Conservation (phyloP, 169 alveolate genomes). For the Eimeria tenella region DNA sequence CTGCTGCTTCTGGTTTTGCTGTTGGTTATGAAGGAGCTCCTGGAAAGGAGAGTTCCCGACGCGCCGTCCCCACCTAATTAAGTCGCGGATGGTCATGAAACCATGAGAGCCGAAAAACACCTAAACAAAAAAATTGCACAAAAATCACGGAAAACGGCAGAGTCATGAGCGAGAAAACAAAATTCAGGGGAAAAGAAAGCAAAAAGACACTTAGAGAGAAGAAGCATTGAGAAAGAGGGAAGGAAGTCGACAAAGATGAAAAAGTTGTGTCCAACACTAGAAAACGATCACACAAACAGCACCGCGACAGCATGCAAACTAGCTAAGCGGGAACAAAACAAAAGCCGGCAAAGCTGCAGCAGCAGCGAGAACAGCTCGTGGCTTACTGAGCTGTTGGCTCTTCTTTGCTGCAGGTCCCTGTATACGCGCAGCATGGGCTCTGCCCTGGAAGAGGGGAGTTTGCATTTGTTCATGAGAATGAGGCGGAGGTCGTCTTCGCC, state of each 20-base stretch:
- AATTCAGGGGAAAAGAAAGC: too few species aligned
- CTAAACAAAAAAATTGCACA: conserved; percentile 52
- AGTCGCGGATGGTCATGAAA: conserved; percentile 98
- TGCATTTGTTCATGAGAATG: conserved; percentile 96
- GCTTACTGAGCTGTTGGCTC: conserved; percentile 88
- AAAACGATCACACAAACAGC: too few species aligned
- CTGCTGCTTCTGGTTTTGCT: conserved; percentile 37
- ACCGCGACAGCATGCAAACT: too few species aligned
- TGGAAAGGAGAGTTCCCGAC: conserved; percentile 86
- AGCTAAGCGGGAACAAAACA: neutral
- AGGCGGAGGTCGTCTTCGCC: conserved; percentile 94
- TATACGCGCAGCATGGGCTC: conserved; percentile 95
- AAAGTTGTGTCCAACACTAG: too few species aligned
- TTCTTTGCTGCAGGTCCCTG: conserved; percentile 92
- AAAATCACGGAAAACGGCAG: neutral
- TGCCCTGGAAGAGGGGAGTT: conserved; percentile 95
- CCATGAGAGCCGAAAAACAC: conserved; percentile 86
- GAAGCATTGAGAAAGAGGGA: neutral
- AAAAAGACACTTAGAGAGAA: neutral
- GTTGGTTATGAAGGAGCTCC: conserved; percentile 87
- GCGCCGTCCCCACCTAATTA: conserved; percentile 99
- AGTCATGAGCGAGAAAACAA: too few species aligned
- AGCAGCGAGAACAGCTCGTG: neutral
- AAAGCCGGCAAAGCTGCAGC: neutral
- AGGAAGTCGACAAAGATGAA: too few species aligned